phyloP scores from a whole-genome alignment of 225 moss, liverwort and hornwort genomes.

The Antitrichia curtipendula region DNA sequence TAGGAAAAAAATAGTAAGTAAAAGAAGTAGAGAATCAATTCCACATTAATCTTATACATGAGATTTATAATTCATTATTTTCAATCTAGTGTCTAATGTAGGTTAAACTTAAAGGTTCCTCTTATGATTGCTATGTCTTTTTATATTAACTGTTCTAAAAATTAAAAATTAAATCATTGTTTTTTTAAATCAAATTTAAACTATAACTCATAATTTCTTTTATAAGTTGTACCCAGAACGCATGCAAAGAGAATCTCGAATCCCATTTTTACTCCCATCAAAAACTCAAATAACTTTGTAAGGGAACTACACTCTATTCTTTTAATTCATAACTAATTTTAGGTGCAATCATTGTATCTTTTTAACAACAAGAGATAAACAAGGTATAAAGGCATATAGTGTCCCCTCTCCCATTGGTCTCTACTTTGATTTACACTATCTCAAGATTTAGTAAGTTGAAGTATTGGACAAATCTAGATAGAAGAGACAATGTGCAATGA shows the following conservation, averaged over 20 bases:
- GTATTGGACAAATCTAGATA: fast-evolving
- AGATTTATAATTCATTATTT: background rate
- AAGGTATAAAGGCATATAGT: background rate
- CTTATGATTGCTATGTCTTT: background rate
- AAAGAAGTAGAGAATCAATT: no score
- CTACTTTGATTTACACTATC: fast-evolving
- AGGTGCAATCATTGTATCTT: background rate
- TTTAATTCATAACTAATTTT: background rate
- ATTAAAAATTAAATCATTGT: background rate
- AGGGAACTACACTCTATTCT: background rate
- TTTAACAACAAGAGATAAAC: background rate
- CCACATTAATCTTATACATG: no score
- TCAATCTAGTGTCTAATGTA: background rate
- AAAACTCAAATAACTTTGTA: background rate
- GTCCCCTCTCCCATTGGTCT: fast-evolving
- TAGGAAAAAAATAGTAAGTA: no score
- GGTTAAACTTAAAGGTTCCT: background rate
- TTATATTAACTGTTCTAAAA: background rate
- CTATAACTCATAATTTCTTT: background rate
- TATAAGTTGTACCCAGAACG: fast-evolving
- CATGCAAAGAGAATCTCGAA: background rate
- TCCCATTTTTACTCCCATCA: background rate
- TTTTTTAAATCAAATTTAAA: background rate
- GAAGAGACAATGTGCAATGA: fast-evolving
- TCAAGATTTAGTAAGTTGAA: background rate